Base-by-base conservation (phyloP, 2,329 filamentous ascomycete species). In the Rhinocladiella mackenziei region DNA sequence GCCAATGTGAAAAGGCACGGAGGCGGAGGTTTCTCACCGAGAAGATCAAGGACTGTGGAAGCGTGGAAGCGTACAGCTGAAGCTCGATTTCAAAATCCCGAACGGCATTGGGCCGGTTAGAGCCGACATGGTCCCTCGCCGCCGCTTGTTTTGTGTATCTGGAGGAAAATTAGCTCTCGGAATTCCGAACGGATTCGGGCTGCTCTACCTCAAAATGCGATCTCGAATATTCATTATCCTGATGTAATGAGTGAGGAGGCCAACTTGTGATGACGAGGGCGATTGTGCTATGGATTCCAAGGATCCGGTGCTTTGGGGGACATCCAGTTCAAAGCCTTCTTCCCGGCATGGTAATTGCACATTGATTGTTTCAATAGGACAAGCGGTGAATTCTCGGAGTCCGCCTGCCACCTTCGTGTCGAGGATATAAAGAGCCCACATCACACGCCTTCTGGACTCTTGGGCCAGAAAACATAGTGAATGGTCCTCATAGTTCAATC, bases 381-480 rank as follows among this genome's bases (percentile, higher is more conserved):
- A 72, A 6, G 74, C 53, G 3, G 69, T 70, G 28, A 73, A 70
- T 43, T 74, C 71, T 9, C 63, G 56, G 45, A 71, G 65, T 7
- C 71, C 70, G 14, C 66, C 68, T 17, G 72, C 68, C 43, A 72
- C 67, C 42, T 65, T 65, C 2, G 68, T 68, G 51, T 73, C 71
- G 34, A 73, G 66, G 52, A 73, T 69, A 50, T 67, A 69, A 8
- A 74, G 62, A 1, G 71, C 65, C 71, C 72, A 74, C 70, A 74
- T 72, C 13, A 72, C 57, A 3, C 69, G 61, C 1, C 69, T 62
- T 9, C 68, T 64, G 1, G 67, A 68, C 56, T 72, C 69, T 29
- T 67, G 66, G 0, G 68, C 68, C 8, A 45, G 18, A 18, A 35
- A 45, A 70, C 66, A 70, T 13, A 71, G 59, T 2, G 63, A 65